Conservation (phyloP, 75 land plant species). For the Pinus albicaulis region DNA sequence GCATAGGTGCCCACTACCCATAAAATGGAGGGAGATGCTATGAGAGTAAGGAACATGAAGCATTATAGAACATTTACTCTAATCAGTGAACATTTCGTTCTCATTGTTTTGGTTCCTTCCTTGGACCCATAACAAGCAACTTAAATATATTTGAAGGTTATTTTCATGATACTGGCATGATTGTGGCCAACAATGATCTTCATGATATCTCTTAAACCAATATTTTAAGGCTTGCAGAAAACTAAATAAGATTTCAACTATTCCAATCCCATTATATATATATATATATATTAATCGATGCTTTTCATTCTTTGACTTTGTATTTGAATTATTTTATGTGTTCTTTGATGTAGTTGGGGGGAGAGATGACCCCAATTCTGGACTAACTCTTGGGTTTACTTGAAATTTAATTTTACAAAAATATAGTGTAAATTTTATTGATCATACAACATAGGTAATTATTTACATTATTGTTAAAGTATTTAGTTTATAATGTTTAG, state of each 20-base stretch:
- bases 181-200: slow-evolving; percentile 10
- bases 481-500: no score
- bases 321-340: no score
- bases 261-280: no score
- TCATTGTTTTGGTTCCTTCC: background rate
- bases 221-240: background rate
- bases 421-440: background rate
- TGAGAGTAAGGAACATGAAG: background rate
- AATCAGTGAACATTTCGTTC: background rate
- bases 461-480: no score
- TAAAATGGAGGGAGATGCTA: background rate
- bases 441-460: background rate
- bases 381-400: no score
- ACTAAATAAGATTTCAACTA: no score
- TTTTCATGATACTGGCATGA: background rate
- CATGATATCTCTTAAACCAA: background rate
- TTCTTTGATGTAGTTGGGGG: no score
- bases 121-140: background rate
- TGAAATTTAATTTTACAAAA: background rate
- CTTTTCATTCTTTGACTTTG: no score
- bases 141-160: background rate
- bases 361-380: no score
- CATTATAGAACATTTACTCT: background rate
- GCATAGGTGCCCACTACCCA: background rate
- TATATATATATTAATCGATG: no score